phyloP scores from a whole-genome alignment of 108 stramenopile genomes.

The Cyclotella atomus region DNA sequence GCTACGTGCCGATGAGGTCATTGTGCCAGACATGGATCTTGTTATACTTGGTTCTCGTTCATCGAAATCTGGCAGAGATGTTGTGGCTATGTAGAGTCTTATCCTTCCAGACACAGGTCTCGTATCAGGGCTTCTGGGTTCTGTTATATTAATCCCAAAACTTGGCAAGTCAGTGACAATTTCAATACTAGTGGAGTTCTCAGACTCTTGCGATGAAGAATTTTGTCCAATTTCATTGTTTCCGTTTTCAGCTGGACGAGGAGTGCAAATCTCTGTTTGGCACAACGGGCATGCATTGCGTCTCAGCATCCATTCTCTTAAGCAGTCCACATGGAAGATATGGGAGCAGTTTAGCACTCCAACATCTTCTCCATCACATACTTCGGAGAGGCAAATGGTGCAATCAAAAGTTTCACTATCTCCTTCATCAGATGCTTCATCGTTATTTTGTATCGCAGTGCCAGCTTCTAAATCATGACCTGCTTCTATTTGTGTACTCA shows the following conservation, averaged over 20 bases:
- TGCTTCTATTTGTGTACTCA: too few species aligned
- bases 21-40: neutral
- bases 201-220: neutral
- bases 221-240: neutral
- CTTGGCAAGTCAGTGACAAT: too few species aligned
- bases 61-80: neutral
- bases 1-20: slow-evolving; percentile 4
- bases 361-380: slow-evolving; percentile 70
- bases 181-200: too few species aligned
- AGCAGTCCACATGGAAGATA: slow-evolving; percentile 70
- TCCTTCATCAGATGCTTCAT: neutral
- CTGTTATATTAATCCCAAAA: too few species aligned
- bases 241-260: slow-evolving; percentile 28
- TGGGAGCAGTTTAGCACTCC: slow-evolving; percentile 64
- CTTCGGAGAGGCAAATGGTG: slow-evolving; percentile 62
- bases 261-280: slow-evolving; percentile 60
- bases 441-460: neutral
- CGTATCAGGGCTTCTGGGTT: too few species aligned
- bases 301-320: slow-evolving; percentile 66
- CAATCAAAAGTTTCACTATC: slow-evolving; percentile 49
- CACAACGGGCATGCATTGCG: slow-evolving; percentile 82
- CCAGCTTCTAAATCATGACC: neutral
- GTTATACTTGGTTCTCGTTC: neutral
- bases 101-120: neutral
- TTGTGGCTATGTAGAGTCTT: neutral